Evolutionary conservation across 2,329 filamentous ascomycete species (phyloP), one percentile per base, ranked within the genome.

Genomic region (Penicillium sp.): DNA sequence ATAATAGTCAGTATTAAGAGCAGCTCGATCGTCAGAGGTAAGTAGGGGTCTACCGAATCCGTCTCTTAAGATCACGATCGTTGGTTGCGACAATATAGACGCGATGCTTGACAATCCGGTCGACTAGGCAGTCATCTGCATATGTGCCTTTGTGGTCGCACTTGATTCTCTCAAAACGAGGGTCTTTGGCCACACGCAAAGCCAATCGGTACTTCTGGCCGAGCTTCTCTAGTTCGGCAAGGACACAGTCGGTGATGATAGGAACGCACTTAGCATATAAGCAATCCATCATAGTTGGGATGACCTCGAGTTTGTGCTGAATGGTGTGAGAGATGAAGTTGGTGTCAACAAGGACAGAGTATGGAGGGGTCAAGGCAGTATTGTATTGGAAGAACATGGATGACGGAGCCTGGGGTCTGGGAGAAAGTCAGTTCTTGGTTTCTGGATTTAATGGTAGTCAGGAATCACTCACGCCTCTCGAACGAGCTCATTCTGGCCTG

Each of bases 321-420:
- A 97, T 87, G 0, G 89, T 93, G 67, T 95, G 89, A 26, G 83
- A 87, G 48, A 95, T 77, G 62, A 95, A 95, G 63, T 94, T 94
- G 64, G 88, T 91, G 65, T 94, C 87, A 59, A 93, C 78, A 7
- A 94, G 79, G 41, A 91, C 78, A 34, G 72, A 76, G 72, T 94
- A 94, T 1, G 89, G 88, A 3, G 90, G 88, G 8, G 87, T 81
- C 30, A 96, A 80, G 37, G 87, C 85, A 37, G 83, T 84, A 71
- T 96, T 96, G 74, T 87, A 84, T 60, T 86, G 79, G 69, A 94
- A 94, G 79, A 94, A 94, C 68, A 94, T 81, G 47, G 81, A 79
- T 14, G 86, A 87, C 9, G 87, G 85, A 59, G 86, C 84, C 71
- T 93, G 86, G 4, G 86, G 84, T 34, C 77, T 81, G 54, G 7